Evolutionary conservation across 2,329 filamentous ascomycete species (phyloP), one percentile per base, ranked within the genome.

Genomic region (Stachybotrys elegans): DNA sequence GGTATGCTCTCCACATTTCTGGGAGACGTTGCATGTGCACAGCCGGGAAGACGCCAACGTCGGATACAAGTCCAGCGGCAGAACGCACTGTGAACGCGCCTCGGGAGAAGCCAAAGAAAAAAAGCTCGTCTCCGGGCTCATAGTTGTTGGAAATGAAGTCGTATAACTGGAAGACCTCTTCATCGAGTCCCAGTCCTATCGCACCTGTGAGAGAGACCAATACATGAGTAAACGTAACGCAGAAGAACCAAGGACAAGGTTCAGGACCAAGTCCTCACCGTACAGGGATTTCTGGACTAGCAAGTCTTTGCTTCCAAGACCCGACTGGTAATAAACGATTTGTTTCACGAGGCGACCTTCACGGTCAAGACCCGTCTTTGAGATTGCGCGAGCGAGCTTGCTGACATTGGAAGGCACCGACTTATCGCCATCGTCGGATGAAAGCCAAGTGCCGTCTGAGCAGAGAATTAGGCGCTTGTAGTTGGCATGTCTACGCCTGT

Each of bases 381-480:
- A 48, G 36, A 66, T 47, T 2, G 57, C 57, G 22, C 61, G 55
- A 13, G 57, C 57, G 6, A 67, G 51, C 14, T 61, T 59, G 22
- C 57, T 59, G 9, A 67, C 63, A 22, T 67, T 67, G 12, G 60
- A 60, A 1, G 59, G 54, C 39, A 56, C 49, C 22, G 53, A 52
- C 34, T 51, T 52, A 14, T 54, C 51, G 11, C 58, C 55, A 8
- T 53, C 54, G 19, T 54, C 53, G 5, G 49, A 49, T 3, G 42
- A 50, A 42, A 62, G 63, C 63, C 61, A 66, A 7, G 63, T 65
- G 14, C 63, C 65, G 43, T 68, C 65, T 25, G 62, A 66, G 46
- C 63, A 67, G 35, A 65, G 53, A 29, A 66, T 43, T 43, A 57
- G 50, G n/a, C 54, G 54, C 42, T 57, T 57, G 5, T 29, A 29